Conservation (phyloP, 75 land plant species). For the Isoetes taiwanensis region DNA sequence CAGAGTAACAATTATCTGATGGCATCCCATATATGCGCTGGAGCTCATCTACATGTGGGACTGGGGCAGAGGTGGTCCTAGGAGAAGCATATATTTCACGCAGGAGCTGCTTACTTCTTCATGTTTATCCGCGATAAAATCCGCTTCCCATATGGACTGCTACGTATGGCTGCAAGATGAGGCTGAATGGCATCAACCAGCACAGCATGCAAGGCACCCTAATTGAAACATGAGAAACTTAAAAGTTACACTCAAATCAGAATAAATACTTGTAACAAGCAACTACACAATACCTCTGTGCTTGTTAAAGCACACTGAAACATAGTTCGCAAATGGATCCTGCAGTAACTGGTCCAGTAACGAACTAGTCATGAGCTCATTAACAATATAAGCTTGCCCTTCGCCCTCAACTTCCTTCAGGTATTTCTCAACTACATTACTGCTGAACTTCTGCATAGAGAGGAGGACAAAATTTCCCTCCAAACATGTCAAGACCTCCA, state of each 20-base stretch:
- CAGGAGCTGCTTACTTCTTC: no score
- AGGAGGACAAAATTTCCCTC: slow-evolving; percentile 41
- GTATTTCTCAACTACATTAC: slow-evolving; percentile 84
- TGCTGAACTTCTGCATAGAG: slow-evolving; percentile 65
- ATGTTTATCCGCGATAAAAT: slow-evolving; percentile 40
- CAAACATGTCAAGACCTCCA: slow-evolving; percentile 34
- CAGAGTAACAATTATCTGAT: no score
- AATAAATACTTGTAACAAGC: no score
- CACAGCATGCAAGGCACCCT: slow-evolving; percentile 46
- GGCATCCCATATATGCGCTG: no score
- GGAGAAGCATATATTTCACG: no score
- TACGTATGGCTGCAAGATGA: slow-evolving; percentile 34
- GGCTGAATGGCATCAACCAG: slow-evolving; percentile 53
- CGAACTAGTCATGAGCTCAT: slow-evolving; percentile 38
- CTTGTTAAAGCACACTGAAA: slow-evolving; percentile 55
- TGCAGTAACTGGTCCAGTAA: slow-evolving; percentile 44
- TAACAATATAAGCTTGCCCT: slow-evolving; percentile 28
- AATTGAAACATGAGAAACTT: no score
- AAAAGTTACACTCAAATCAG: no score
- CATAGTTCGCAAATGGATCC: slow-evolving; percentile 77
- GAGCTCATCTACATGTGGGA: no score
- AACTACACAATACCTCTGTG: no score
- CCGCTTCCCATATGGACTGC: slow-evolving; percentile 55
- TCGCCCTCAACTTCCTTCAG: slow-evolving; percentile 38
- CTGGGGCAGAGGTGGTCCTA: no score